Percentiles rank a stretch among this genome's conserved stretches.
These are phyloP conservation scores for Periconia sp. DNA, from an alignment of 2,329 filamentous ascomycete species.

Conservation along the genomic window DNA sequence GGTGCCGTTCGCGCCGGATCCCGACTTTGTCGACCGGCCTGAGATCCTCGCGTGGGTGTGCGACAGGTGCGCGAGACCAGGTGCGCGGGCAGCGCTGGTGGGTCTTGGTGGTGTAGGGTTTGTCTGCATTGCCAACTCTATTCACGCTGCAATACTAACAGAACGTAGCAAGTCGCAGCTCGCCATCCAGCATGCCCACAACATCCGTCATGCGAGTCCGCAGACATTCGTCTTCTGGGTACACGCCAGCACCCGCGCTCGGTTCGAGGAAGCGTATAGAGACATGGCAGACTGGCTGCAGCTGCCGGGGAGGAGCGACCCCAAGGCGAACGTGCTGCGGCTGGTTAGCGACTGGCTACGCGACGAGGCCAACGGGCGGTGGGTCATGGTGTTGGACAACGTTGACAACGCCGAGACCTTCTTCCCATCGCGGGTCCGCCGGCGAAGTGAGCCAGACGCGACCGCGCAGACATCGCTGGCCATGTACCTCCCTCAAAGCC, in stretches of 20 bases:
- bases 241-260: slow-evolving; percentile 23
- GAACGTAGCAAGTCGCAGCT: slow-evolving; percentile 12
- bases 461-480: slow-evolving; percentile 5
- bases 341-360: slow-evolving; percentile 20
- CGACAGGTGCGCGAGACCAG: slow-evolving; percentile 37
- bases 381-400: slow-evolving; percentile 23
- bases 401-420: slow-evolving; percentile 12
- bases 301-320: slow-evolving; percentile 13
- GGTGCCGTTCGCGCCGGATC: slow-evolving; percentile 32
- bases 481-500: slow-evolving; percentile 14
- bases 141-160: slow-evolving; percentile 2
- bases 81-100: slow-evolving; percentile 29
- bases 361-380: slow-evolving; percentile 15
- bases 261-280: slow-evolving; percentile 19
- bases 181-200: slow-evolving; percentile 30
- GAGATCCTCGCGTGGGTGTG: slow-evolving; percentile 23
- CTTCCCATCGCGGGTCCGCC: slow-evolving; percentile 3
- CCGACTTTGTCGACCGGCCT: slow-evolving; percentile 29
- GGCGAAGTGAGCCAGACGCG: background rate
- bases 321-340: slow-evolving; percentile 16
- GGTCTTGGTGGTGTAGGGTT: slow-evolving; percentile 13
- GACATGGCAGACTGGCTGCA: slow-evolving; percentile 17
- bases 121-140: background rate
- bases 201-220: slow-evolving; percentile 18
- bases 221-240: slow-evolving; percentile 36